Evolutionary conservation across 1,284 basidiomycete genomes (phyloP).

Genomic region (Schizophyllum commune): DNA sequence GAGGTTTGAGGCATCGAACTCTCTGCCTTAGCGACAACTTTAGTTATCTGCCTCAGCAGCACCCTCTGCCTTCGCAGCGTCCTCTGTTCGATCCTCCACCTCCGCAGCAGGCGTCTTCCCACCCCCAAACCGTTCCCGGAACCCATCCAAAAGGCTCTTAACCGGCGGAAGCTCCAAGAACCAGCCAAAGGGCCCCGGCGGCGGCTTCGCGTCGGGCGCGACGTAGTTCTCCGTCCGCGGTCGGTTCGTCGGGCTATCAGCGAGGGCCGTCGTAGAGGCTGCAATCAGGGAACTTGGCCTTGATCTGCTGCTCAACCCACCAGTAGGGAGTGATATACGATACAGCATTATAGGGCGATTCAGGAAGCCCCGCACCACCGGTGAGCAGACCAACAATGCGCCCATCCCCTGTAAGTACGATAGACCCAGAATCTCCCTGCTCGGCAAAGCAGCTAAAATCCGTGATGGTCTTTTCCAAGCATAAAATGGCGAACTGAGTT

Average conservation of each 20-base stretch:
- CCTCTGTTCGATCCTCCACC: background rate
- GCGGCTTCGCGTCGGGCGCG: slow-evolving; percentile 33
- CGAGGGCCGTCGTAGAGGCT: background rate
- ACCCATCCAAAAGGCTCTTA: slow-evolving; percentile 54
- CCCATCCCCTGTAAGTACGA: slow-evolving; percentile 22
- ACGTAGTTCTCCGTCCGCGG: slow-evolving; percentile 39
- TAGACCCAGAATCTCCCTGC: slow-evolving; percentile 27
- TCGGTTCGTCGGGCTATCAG: slow-evolving; percentile 34
- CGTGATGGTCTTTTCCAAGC: slow-evolving; percentile 15
- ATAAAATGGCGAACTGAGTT: slow-evolving; percentile 20
- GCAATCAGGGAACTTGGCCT: slow-evolving; percentile 15
- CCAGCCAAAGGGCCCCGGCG: slow-evolving; percentile 44
- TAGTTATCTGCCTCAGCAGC: background rate
- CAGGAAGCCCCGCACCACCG: slow-evolving; percentile 17
- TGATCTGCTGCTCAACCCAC: slow-evolving; percentile 21
- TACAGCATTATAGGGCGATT: slow-evolving; percentile 1
- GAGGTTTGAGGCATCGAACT: too few relatives aligned
- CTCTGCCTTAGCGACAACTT: background rate
- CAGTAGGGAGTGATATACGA: slow-evolving; percentile 24
- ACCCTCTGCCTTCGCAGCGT: too few relatives aligned
- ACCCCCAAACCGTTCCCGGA: slow-evolving; percentile 32
- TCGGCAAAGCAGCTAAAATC: slow-evolving; percentile 21
- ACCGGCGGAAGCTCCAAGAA: slow-evolving; percentile 42
- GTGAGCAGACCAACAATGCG: slow-evolving; percentile 25
- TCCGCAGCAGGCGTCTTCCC: background rate